Percentiles rank a stretch among this genome's conserved stretches.
phyloP scores from a whole-genome alignment of 1,284 basidiomycete species.

The Spongiforma sp. region DNA sequence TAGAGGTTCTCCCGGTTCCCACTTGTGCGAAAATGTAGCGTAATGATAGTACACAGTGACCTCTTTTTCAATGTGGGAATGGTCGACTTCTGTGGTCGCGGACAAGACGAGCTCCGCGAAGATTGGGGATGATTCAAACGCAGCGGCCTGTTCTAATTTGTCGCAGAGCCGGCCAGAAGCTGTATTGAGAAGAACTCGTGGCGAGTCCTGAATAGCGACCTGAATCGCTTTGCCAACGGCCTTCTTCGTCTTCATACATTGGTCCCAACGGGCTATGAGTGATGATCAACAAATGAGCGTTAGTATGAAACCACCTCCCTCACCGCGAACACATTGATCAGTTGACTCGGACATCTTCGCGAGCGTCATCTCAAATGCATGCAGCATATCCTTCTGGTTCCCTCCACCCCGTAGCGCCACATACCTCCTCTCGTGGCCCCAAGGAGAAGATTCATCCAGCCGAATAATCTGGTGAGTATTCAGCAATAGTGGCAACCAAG shows the following conservation, averaged over 20 bases:
- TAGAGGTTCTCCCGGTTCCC: no score
- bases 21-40: neutral
- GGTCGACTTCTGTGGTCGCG: neutral
- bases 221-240: neutral
- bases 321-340: neutral
- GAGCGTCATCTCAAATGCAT: neutral
- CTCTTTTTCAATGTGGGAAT: neutral
- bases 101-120: neutral
- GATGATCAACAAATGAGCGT: no score
- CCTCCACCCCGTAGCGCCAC: no score
- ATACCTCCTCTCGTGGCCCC: neutral
- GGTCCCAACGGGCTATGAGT: neutral
- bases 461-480: neutral
- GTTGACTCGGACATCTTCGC: neutral
- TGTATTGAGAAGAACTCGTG: neutral
- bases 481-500: neutral
- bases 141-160: neutral
- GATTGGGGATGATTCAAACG: neutral
- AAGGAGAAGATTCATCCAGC: neutral
- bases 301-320: neutral
- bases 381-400: neutral
- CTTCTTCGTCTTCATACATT: neutral
- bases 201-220: neutral
- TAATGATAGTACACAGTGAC: neutral
- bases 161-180: neutral